Evolutionary conservation across 1,284 basidiomycete genomes (phyloP).

Genomic region (Cerrena zonata): DNA sequence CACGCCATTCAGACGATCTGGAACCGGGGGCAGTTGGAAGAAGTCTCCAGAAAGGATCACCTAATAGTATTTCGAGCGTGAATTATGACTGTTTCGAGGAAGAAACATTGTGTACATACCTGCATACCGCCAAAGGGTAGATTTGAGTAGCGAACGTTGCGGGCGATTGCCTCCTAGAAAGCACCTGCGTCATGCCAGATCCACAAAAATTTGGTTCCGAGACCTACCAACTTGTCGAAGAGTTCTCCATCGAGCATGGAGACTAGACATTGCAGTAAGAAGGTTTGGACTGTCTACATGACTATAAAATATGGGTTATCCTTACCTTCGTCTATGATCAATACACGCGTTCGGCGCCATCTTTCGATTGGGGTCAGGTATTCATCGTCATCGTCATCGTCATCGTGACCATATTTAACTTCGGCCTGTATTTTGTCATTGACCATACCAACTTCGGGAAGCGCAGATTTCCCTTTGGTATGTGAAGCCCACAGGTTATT

Average conservation of each 20-base stretch:
- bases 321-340: conserved; percentile 70
- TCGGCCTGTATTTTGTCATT: too few species aligned
- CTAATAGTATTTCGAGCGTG: conserved; percentile 26
- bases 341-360: conserved; percentile 47
- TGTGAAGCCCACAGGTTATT: conserved; percentile 50
- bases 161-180: conserved; percentile 42
- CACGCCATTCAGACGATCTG: conserved; percentile 31
- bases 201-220: too few species aligned
- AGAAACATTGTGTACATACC: conserved; percentile 29
- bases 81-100: neutral
- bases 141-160: conserved; percentile 39
- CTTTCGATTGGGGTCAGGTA: conserved; percentile 26
- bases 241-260: conserved; percentile 53
- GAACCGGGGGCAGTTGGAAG: conserved; percentile 74
- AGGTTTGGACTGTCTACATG: neutral
- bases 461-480: too few species aligned
- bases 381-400: conserved; percentile 53
- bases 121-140: conserved; percentile 75
- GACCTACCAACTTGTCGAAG: conserved; percentile 62
- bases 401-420: too few species aligned
- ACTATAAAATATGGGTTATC: neutral
- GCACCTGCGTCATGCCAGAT: neutral
- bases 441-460: too few species aligned
- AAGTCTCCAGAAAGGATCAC: conserved; percentile 75
- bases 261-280: conserved; percentile 36